Evolutionary conservation across 148 eudicot genomes (phyloP).

Genomic region (Polygonum aviculare): DNA sequence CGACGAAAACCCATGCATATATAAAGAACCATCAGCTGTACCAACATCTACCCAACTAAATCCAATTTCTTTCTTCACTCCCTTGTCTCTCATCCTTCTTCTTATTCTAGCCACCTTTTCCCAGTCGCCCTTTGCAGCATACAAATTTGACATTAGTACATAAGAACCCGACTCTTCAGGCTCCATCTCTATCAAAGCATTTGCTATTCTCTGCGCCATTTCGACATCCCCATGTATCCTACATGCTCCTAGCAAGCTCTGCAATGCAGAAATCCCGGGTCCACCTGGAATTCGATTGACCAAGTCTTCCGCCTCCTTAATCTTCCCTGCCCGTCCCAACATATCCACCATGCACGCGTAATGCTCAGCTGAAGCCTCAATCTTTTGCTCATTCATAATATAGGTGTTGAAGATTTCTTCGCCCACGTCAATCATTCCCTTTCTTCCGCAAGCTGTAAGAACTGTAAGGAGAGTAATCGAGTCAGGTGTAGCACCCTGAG

Average conservation of each 20-base stretch:
- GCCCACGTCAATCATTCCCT: conserved; percentile 86
- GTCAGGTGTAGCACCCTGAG: conserved; percentile 50
- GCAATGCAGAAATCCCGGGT: conserved; percentile 60
- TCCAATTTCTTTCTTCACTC: conserved; percentile 78
- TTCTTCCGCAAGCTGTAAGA: conserved; percentile 71
- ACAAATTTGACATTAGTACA: conserved; percentile 76
- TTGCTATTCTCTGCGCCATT: conserved; percentile 46
- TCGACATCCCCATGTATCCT: conserved; percentile 60
- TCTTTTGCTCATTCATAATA: conserved; percentile 40
- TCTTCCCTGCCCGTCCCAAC: conserved; percentile 79
- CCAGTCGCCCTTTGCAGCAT: conserved; percentile 86
- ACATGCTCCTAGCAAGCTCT: conserved; percentile 85
- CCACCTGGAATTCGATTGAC: conserved; percentile 51
- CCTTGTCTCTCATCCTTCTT: conserved; percentile 57
- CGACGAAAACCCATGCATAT: conserved; percentile 61
- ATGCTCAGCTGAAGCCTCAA: conserved; percentile 62
- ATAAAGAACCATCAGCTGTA: conserved; percentile 28
- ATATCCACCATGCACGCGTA: conserved; percentile 85
- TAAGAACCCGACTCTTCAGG: conserved; percentile 72
- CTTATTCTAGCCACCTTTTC: conserved; percentile 62
- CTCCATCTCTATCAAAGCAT: conserved; percentile 54
- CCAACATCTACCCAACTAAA: conserved; percentile 90
- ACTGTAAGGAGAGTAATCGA: conserved; percentile 69
- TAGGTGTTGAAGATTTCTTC: conserved; percentile 49
- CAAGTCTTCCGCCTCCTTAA: conserved; percentile 76